phyloP scores from a whole-genome alignment of 169 alveolate genomes.

The Plasmodium relictum region DNA sequence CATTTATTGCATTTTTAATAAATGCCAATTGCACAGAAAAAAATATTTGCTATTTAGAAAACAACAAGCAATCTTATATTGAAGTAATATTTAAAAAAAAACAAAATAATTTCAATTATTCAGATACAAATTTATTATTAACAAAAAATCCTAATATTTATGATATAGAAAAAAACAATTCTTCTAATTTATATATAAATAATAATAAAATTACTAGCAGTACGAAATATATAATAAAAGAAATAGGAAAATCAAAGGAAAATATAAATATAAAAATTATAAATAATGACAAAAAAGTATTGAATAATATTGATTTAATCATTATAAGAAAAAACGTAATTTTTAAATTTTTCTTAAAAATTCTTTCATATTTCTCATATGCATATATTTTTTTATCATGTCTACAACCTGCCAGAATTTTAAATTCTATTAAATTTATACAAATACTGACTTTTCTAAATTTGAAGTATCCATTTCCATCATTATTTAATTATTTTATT shows the following conservation, averaged over 20 bases:
- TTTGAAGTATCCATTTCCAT: conserved; percentile 45
- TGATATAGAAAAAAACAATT: not conserved
- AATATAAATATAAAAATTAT: conserved; percentile 32
- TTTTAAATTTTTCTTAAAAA: conserved; percentile 19
- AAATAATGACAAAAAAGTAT: conserved; percentile 4
- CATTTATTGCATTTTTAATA: conserved; percentile 28
- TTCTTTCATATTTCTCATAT: conserved; percentile 43
- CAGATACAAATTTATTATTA: conserved; percentile 17
- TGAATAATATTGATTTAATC: conserved; percentile 17
- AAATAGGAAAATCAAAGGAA: conserved; percentile 44
- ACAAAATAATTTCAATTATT: conserved; percentile 8
- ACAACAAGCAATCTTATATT: conserved; percentile 15
- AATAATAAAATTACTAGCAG: conserved; percentile 16
- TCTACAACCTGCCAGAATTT: conserved; percentile 12
- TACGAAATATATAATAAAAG: conserved; percentile 20
- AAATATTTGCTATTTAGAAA: conserved; percentile 25
- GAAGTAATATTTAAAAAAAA: conserved; percentile 43
- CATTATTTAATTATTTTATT: conserved; percentile 29
- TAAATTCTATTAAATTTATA: conserved; percentile 24
- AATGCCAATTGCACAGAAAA: conserved; percentile 37
- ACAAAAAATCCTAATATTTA: not conserved
- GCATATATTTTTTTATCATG: conserved; percentile 14
- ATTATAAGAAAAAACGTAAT: conserved; percentile 40
- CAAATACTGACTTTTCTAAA: conserved; percentile 51
- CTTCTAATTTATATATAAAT: conserved; percentile 23